Percentiles rank a stretch among this genome's conserved stretches.
phyloP scores from a whole-genome alignment of 2,329 filamentous ascomycete genomes.

The Aureobasidium sp. region DNA sequence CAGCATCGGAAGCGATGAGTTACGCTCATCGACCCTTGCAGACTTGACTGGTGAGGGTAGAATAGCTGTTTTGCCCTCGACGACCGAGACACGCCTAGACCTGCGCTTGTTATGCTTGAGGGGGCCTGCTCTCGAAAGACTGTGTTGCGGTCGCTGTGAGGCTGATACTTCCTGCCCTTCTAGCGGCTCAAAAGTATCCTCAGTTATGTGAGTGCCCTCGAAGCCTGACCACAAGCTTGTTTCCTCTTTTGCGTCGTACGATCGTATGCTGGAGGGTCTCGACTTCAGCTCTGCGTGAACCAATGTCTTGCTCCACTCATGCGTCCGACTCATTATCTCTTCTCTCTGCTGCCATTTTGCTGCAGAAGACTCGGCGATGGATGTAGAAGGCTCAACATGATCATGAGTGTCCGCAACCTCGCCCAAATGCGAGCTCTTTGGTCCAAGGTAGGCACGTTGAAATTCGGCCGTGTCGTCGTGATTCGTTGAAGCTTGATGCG shows the following conservation, averaged over 20 bases:
- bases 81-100: neutral
- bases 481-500: neutral
- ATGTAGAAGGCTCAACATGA: neutral
- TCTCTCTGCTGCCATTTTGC: slow-evolving; percentile 29
- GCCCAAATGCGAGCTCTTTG: neutral
- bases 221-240: neutral
- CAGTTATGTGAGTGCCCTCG: neutral
- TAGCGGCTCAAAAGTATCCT: neutral
- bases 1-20: neutral
- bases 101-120: neutral
- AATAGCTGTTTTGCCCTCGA: neutral
- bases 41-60: neutral
- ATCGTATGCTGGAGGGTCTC: slow-evolving; percentile 20
- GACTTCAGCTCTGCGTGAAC: slow-evolving; percentile 56
- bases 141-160: neutral
- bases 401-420: neutral
- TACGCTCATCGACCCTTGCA: neutral
- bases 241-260: slow-evolving; percentile 7
- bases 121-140: neutral
- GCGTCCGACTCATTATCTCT: slow-evolving; percentile 76
- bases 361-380: neutral
- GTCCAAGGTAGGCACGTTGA: neutral
- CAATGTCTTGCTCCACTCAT: slow-evolving; percentile 93
- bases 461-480: neutral
- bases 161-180: neutral